Evolutionary conservation across 805 yeast species (phyloP).

Genomic region (Starmerella vaccinii): DNA sequence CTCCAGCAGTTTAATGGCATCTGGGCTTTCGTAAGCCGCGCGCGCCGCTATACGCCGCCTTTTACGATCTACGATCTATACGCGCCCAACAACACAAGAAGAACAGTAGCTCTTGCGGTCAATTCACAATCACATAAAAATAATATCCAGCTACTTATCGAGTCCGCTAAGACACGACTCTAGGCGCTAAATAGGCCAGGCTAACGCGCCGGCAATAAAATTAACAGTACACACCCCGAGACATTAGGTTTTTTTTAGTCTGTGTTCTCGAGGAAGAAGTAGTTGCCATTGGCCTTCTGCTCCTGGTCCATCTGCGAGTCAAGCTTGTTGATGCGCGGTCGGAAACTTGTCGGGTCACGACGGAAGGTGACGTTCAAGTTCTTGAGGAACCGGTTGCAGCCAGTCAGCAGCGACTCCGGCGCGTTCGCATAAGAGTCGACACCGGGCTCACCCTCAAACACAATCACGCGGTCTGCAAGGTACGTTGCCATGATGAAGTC

Average conservation of each 20-base stretch:
- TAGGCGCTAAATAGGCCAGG: background rate
- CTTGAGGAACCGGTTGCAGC: constrained; percentile 94
- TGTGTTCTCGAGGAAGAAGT: constrained; percentile 79
- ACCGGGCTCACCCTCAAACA: constrained; percentile 92
- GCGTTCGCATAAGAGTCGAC: constrained; percentile 70
- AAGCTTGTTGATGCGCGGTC: constrained; percentile 96
- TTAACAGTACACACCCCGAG: background rate
- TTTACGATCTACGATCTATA: no score
- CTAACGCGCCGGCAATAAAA: background rate
- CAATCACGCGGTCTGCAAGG: constrained; percentile 97
- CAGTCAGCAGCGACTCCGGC: constrained; percentile 90
- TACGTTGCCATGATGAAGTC: constrained; percentile 99
- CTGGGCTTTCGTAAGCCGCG: no score
- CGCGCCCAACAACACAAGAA: no score
- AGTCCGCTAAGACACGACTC: no score
- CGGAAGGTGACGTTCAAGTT: constrained; percentile 95
- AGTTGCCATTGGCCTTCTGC: constrained; percentile 85
- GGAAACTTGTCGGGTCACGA: constrained; percentile 95
- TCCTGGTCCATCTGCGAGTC: constrained; percentile 99
- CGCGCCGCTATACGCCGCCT: no score
- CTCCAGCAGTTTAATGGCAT: no score
- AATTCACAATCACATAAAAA: no score
- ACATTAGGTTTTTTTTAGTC: constrained; percentile 28
- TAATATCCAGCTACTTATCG: no score
- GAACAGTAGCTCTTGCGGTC: no score